phyloP scores from a whole-genome alignment of 2,329 filamentous ascomycete genomes.

The Stagonosporopsis vannaccii region DNA sequence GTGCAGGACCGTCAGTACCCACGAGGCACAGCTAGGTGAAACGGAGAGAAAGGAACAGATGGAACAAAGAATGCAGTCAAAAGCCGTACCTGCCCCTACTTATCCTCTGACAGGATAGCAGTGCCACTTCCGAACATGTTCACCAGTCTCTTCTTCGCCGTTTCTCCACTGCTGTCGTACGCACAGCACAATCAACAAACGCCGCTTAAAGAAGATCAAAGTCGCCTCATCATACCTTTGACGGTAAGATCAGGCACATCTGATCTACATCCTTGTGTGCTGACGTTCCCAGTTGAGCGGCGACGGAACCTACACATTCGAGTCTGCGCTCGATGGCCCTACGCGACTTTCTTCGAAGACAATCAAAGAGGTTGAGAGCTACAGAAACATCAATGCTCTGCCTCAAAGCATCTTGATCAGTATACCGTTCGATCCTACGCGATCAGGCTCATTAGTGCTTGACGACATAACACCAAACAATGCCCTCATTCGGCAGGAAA shows the following conservation, averaged over 20 bases:
- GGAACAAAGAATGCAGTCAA: neutral
- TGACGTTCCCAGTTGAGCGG: neutral
- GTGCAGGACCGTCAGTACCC: neutral
- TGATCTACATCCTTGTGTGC: neutral
- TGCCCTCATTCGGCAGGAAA: neutral
- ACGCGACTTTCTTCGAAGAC: neutral
- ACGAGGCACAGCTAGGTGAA: slow-evolving; percentile 18
- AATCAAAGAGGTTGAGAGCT: slow-evolving; percentile 2
- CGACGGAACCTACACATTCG: slow-evolving; percentile 1
- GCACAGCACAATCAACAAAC: slow-evolving; percentile 14
- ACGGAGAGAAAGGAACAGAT: slow-evolving; percentile 12
- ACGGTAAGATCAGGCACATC: neutral
- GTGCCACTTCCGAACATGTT: neutral
- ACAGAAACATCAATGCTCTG: neutral
- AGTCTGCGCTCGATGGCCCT: neutral
- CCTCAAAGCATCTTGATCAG: slow-evolving; percentile 7
- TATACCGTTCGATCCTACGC: slow-evolving; percentile 7
- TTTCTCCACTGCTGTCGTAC: neutral
- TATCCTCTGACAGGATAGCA: neutral
- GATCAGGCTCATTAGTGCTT: slow-evolving; percentile 3
- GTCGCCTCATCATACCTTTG: neutral
- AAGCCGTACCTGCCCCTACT: neutral
- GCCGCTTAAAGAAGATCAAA: slow-evolving; percentile 7
- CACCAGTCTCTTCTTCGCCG: neutral
- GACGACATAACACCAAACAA: neutral